These are phyloP conservation scores for Plantago coronopus DNA, from an alignment of 305 asterid genomes.

Conservation along the genomic window DNA sequence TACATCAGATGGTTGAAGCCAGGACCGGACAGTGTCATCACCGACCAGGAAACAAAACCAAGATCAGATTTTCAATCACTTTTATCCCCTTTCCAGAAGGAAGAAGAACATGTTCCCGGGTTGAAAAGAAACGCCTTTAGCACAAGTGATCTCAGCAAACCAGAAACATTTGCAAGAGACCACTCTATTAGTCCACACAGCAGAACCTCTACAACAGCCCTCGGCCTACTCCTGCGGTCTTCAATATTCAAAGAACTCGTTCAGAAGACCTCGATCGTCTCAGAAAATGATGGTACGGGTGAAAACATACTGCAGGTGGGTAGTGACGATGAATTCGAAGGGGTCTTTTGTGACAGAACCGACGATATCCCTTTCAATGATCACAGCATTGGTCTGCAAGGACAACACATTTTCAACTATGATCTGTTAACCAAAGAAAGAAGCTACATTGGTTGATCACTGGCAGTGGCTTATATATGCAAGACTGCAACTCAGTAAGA, in stretches of 20 bases:
- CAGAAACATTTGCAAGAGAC: conserved; percentile 29
- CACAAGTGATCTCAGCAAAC: conserved; percentile 1
- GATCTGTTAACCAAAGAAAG: conserved; percentile 19
- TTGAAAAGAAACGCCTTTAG: conserved; percentile 5
- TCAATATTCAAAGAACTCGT: conserved; percentile 60
- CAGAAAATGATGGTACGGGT: conserved; percentile 38
- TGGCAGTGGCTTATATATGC: not conserved
- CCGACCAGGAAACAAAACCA: conserved; percentile 36
- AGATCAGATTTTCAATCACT: conserved; percentile 24
- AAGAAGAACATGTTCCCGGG: conserved; percentile 28
- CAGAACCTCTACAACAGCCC: conserved; percentile 60
- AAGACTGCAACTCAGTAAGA: no score
- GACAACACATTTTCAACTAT: conserved; percentile 30
- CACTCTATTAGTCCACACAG: conserved; percentile 32
- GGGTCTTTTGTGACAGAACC: conserved; percentile 29
- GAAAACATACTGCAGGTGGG: conserved; percentile 18
- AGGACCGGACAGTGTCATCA: conserved; percentile 21
- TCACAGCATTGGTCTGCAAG: conserved; percentile 30
- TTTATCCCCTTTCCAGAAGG: conserved; percentile 11
- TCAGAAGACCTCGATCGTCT: conserved; percentile 42
- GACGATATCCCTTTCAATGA: conserved; percentile 35
- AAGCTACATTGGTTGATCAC: not conserved
- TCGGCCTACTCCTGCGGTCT: conserved; percentile 57
- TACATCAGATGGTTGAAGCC: conserved; percentile 14
- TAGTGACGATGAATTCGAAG: conserved; percentile 30